Percentiles rank a stretch among this genome's conserved stretches.
Conservation (phyloP, 2,329 filamentous ascomycete genomes). For the Bipolaris oryzae region DNA sequence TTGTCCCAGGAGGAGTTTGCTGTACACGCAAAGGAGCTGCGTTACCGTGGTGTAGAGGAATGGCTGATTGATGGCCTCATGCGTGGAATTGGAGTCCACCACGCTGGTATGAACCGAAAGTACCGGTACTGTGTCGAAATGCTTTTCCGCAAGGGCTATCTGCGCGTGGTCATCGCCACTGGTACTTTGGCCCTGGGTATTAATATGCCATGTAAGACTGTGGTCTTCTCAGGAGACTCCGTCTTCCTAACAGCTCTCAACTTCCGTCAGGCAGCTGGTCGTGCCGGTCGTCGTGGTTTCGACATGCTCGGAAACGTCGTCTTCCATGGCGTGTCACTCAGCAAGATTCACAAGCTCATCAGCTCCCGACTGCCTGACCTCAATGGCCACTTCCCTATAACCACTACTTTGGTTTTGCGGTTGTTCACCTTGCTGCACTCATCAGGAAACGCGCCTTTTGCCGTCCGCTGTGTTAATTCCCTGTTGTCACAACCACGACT, state of each 20-base stretch:
- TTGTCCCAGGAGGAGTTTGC: conserved; percentile 65
- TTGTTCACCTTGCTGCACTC: conserved; percentile 70
- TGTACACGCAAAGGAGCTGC: conserved; percentile 59
- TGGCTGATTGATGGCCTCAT: conserved; percentile 66
- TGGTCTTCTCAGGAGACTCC: conserved; percentile 76
- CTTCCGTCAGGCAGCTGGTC: conserved; percentile 76
- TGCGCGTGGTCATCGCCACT: conserved; percentile 74
- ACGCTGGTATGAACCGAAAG: conserved; percentile 77
- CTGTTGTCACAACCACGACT: conserved; percentile 72
- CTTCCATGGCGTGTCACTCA: conserved; percentile 68
- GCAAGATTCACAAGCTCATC: conserved; percentile 71
- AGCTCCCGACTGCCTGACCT: conserved; percentile 76
- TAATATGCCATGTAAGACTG: conserved; percentile 75
- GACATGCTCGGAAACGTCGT: conserved; percentile 82
- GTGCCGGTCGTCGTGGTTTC: conserved; percentile 80
- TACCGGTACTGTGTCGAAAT: conserved; percentile 78
- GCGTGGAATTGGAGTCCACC: conserved; percentile 76
- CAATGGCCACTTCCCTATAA: conserved; percentile 78
- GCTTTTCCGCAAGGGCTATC: conserved; percentile 73
- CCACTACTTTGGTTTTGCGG: conserved; percentile 72
- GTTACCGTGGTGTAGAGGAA: conserved; percentile 56
- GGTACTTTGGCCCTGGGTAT: conserved; percentile 78
- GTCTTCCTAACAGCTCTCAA: conserved; percentile 75
- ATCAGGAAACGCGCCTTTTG: conserved; percentile 67
- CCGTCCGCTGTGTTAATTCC: conserved; percentile 66